Base-by-base conservation (phyloP, 129 eudicot genomes). In the Flaveria bidentis region DNA sequence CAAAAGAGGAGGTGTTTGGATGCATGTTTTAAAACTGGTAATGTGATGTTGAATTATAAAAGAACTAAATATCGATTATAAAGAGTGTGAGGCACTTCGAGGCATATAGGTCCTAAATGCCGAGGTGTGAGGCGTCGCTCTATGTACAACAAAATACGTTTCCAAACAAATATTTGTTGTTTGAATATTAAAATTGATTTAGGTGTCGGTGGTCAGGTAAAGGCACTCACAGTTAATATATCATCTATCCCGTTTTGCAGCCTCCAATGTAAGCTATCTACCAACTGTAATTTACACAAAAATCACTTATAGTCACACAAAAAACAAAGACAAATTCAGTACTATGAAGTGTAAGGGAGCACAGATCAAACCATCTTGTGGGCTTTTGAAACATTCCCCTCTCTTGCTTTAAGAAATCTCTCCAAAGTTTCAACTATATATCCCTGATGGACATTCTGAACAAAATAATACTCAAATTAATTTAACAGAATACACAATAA, bases 401-500 rank as follows among this genome's bases (percentile, higher is more conserved):
- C 96, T 81, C 96, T 89, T 46, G 96, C 96, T 76, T 85, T 87
- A 41, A 89, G 84, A 74, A 89, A 89, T 41, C 96, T 91, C 74
- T 73, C 79, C 77, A 87, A 76, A 57, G 90, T 73, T 76, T 89
- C 90, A 39, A 73, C 85, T 36, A 88, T 73, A 79, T 85, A 64
- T 42, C 92, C 96, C 71, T 89, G 96, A 89, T 87, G 96, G 67
- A 89, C 81, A 79, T 89, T 87, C 96, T 87, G 92, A 72, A 81
- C 46, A 82, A n/a, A 62, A 57, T 22, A 42, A 23, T 41, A 56
- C 42, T 73, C 6, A 47, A 47, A 57, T 28, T 18, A 10, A 18
- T 7, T 20, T 1, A 74, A 26, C 22, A 18, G 4, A 20, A 58
- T 9, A 60, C 26, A 50, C 8, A 16, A 33, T 33, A 3, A 15